Evolutionary conservation across 371 early-diverging fungal species (phyloP), one percentile per base, ranked within the genome.

Genomic region (Quaeritorhiza haematococci): DNA sequence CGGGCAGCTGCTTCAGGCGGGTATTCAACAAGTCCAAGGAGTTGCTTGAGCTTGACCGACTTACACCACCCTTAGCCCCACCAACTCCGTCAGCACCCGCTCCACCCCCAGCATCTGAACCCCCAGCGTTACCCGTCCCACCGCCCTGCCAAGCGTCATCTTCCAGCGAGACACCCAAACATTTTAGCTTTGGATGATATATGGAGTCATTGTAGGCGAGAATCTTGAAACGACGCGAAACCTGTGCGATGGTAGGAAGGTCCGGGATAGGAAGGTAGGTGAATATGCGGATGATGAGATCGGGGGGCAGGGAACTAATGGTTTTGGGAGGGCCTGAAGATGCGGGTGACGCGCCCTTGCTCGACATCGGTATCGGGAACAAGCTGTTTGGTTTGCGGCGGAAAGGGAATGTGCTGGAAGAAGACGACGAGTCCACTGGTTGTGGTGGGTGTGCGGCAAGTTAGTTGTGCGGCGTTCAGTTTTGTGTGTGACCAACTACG

Each of bases 211-310:
- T 65, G 65, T 79, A 75, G 17, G 58, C 66, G 42, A 79, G 61
- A 46, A 79, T 69, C 56, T 79, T 79, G 53, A 73, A 62, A 6
- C 79, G 65, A 6, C 79, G 63, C 28, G 72, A 73, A 26, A 62
- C 62, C 33, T 63, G 53, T 2, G 79, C 75, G 29, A 73, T 59
- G 21, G 43, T 58, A 3, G 71, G 53, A 6, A 79, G 62, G 46
- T 68, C 65, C 1, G 66, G 38, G 34, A 75, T 63, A n/a, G 74
- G 74, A 21, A 79, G 68, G 55, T 60, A 69, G 29, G 63, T 38
- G 60, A 76, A 63, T 38, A 72, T 60, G 38, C 66, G 61, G 56
- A 71, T 59, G 51, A 77, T 50, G 30, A 77, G 59, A 55, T 77
- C 78, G 28, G 78, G 78, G 2, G 78, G 78, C 0, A 77, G 70